Percentiles rank a stretch among this genome's conserved stretches.
phyloP scores from a whole-genome alignment of 164 flowering plant genomes.

The Piper betle region DNA sequence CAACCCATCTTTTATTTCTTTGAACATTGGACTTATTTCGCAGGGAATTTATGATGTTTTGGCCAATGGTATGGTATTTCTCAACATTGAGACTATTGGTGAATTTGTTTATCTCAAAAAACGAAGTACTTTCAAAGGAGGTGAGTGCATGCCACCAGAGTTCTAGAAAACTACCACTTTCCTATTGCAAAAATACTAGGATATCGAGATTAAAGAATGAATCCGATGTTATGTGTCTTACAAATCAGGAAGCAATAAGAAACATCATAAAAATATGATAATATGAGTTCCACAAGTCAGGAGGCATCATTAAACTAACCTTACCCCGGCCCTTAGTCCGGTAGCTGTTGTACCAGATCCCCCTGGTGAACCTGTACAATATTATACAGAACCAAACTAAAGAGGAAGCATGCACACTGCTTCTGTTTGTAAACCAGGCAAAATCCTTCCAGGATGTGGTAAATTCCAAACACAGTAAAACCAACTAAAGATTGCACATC shows the following conservation, averaged over 20 bases:
- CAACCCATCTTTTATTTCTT: too few species aligned
- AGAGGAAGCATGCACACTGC: not conserved
- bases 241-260: not conserved
- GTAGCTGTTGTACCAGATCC: slow-evolving; percentile 99
- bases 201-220: not conserved
- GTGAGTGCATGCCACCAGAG: too few species aligned
- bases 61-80: too few species aligned
- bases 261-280: not conserved
- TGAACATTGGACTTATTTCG: too few species aligned
- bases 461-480: too few species aligned
- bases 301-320: slow-evolving; percentile 1
- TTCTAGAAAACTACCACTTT: too few species aligned
- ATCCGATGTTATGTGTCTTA: too few species aligned
- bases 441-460: not conserved
- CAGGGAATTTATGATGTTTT: too few species aligned
- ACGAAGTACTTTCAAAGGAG: too few species aligned
- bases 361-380: slow-evolving; percentile 88
- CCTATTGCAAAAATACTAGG: not conserved
- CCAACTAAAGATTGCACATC: too few species aligned
- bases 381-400: not conserved
- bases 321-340: slow-evolving; percentile 90
- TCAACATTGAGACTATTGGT: too few species aligned
- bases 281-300: not conserved
- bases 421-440: not conserved
- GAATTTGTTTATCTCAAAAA: too few species aligned